Evolutionary conservation across 352 stramenopile genomes (phyloP), one percentile per base, ranked within the genome.

Genomic region (Discostella stelligera): DNA sequence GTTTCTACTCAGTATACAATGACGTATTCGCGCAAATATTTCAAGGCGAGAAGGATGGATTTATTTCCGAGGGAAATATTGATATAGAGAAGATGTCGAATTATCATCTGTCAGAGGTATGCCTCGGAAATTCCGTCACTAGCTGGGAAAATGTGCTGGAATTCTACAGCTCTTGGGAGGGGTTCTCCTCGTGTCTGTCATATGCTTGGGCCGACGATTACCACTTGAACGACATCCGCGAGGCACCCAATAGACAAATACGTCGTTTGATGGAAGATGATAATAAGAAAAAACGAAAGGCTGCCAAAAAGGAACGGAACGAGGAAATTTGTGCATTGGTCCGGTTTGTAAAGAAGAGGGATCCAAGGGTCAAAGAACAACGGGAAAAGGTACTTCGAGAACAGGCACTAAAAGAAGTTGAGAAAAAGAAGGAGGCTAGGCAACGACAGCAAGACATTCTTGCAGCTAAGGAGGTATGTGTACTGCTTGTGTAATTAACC

Each of bases 1-100:
- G 86, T 7, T 97, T 96, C 71, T 97, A 94, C 74, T 27, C 71
- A 2, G 88, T 95, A 7, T 97, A 95, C 76, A 48, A 61, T n/a
- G 37, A 65, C 3, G 89, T 90, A 1, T 97, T 97, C 86, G 25
- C 76, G 30, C 8, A 89, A 30, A 92, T 97, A 65, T 85, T 86
- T 14, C 46, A 84, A 66, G 85, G 82, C n/a, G 92, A 95, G 79
- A 82, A 75, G 54, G 70, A 71, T 68, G 81, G 79, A 23, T 83
- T 62, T 67, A 39, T 74, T 21, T 74, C 55, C 6, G 82, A 86
- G 56, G 82, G 82, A 7, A 81, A 84, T 74, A 79, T 86, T 59
- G 71, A 88, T 30, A 44, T 66, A 0, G 49, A 63, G 20, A 49
- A 71, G 16, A 84, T 84, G 67, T 16, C 59, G 66, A 79, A 77